Evolutionary conservation across 2,329 filamentous ascomycete species (phyloP).

Genomic region (Xylaria digitata): DNA sequence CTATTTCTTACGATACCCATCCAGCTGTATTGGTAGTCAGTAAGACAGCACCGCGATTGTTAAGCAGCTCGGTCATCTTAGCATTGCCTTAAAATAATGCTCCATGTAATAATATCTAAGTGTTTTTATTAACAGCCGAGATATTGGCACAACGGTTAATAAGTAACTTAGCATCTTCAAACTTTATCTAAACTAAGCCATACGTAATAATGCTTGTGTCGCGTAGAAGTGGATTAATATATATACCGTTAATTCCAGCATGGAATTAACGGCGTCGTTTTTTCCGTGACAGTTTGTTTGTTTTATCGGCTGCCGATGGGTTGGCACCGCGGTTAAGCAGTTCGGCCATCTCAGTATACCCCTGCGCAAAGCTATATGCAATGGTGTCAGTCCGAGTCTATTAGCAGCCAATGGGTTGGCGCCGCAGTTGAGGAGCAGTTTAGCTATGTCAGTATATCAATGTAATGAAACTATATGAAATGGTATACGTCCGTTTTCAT

Average conservation of each 20-base stretch:
- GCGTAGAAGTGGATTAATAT: too few relatives aligned
- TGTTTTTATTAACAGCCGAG: background rate
- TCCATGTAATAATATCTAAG: background rate
- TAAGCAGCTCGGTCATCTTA: background rate
- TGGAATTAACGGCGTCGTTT: too few relatives aligned
- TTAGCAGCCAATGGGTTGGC: background rate
- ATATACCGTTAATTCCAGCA: too few relatives aligned
- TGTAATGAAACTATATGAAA: background rate
- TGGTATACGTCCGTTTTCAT: background rate
- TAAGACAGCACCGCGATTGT: background rate
- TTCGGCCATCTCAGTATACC: background rate
- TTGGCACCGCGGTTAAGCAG: constrained; percentile 1
- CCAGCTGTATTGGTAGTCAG: too few relatives aligned
- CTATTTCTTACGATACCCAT: too few relatives aligned
- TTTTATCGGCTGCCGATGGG: background rate
- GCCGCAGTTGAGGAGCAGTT: constrained; percentile 5
- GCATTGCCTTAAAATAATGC: background rate
- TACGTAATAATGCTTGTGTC: constrained; percentile 2
- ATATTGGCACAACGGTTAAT: constrained; percentile 2
- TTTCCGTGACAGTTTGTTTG: too few relatives aligned
- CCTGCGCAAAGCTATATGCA: background rate
- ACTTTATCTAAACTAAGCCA: background rate
- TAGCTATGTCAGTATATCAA: background rate
- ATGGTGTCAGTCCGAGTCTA: background rate
- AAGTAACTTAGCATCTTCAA: background rate